Evolutionary conservation across 2,329 filamentous ascomycete species (phyloP), one percentile per base, ranked within the genome.

Genomic region (Lasiodiplodia sp.): DNA sequence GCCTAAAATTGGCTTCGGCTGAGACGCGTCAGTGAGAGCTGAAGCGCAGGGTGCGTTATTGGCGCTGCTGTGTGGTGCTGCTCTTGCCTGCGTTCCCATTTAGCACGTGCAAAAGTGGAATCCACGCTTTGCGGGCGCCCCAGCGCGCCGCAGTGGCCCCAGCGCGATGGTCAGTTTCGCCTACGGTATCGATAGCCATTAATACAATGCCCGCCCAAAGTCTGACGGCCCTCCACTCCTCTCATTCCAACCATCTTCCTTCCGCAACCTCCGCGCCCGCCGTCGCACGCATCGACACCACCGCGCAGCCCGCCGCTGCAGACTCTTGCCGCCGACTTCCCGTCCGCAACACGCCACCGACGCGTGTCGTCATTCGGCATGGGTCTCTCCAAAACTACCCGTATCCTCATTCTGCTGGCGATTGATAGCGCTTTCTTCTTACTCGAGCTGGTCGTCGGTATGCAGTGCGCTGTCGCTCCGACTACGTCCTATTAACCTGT

Each of bases 371-470:
- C 53, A 3, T 23, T 51, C 34, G 79, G 69, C 72, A 96, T 97
- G 93, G 91, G 87, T 72, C 92, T 95, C 86, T 96, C 94, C 77
- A 99, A 99, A 82, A 92, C 91, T 73, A 93, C 91, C 75, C 90
- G 95, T 80, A 98, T 99, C 79, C 88, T 92, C 82, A 91, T 97
- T 79, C 92, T 99, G 86, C 89, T 99, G 79, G 91, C 84, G 71
- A 97, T 99, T 77, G 95, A 98, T 82, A 86, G 90, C 65, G 86
- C 87, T 51, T 99, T 99, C 84, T 97, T 99, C 82, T 81, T 97
- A 58, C 84, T 98, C 69, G 96, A 99, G 82, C 83, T 99, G 70
- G 89, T 91, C 69, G 89, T 91, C 70, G 95, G 86, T 86, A 70
- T 44, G 83, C 77, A 28, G 23, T 34, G 38, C 28, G 25, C 44